Base-by-base conservation (phyloP, 306 rosid genomes). In the Abrus precatorius region DNA sequence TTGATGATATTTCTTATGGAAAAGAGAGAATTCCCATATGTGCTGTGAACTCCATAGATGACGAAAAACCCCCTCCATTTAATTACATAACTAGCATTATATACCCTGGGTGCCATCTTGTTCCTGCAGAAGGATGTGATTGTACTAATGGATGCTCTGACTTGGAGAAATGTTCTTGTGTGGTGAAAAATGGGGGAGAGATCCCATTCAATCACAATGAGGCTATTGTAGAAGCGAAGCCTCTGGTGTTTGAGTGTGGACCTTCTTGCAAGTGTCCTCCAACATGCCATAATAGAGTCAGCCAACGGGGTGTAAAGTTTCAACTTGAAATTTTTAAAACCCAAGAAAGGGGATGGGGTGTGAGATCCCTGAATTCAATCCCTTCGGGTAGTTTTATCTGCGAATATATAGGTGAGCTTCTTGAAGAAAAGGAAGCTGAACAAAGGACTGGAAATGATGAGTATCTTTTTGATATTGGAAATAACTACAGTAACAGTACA, bases 331-430 rank as follows among this genome's bases (percentile, higher is more conserved):
- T 95, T 53, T 95, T 95, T 76, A 93, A 95, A 86, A 95, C 99
- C 61, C 50, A 76, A 12, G 14, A 87, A 28, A 89, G 87, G 90
- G 99, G 99, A 75, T 95, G 99, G 99, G 99, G 99, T 33, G 97
- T 95, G 79, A 87, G 99, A 82, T 95, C 97, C 76, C 84, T 95
- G 38, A 90, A 90, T 88, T 95, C 94, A 59, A 93, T 93, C 52
- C 84, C 99, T 75, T 95, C 99, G 0, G 99, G 99, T 80, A 90
- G 97, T 83, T 95, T 90, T 84, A 89, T 92, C 60, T 95, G 99
- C 1, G 97, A 95, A 82, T 95, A 93, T 81, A 79, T 93, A 53
- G 99, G 99, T 77, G 97, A 93, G 91, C 91, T 95, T 77, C 94
- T 95, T 62, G 90, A 89, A 65, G 99, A 91, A 33, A 91, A 82